Evolutionary conservation across 805 yeast species (phyloP), one percentile per base, ranked within the genome.

Genomic region (Suhomyces kilbournensis): DNA sequence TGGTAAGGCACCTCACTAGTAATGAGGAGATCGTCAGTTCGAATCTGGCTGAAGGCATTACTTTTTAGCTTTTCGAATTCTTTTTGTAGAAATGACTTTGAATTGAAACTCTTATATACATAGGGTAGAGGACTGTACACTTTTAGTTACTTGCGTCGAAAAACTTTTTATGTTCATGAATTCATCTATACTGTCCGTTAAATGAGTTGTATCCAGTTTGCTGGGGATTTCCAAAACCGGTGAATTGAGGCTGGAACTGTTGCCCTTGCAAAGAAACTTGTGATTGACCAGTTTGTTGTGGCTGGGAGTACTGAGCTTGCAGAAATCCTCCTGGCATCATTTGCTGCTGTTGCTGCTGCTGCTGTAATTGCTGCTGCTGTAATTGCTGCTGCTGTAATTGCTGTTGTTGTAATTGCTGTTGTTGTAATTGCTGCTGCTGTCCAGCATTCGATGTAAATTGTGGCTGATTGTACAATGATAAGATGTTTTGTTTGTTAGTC

Each of bases 381-480:
- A 7, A 10, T 19, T 38, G 42, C 23, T 38, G 35, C 9, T 38
- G 42, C n/a, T 38, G 42, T 8, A n/a, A 17, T 19, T 38, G 40
- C 14, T 35, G 40, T 6, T 34, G 38, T n/a, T 34, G 28, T 26
- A 26, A 26, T 34, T 34, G 38, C 17, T 34, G 38, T 9, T 34
- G 38, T 9, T 34, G 38, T 12, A 9, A 6, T 34, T 34, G 38
- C 12, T 35, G 55, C 51, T 51, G 53, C 62, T 8, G 65, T 2
- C 64, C 68, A n/a, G 65, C 70, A 44, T 64, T 64, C 4, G 75
- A 59, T 8, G 65, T 50, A 46, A 57, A 60, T 38, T 51, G 56
- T 3, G 77, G 75, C 64, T 69, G 79, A 62, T 62, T 69, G 56
- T 77, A 79, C 54, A 78, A 63, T 3, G 77, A 70, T 63, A 75